These are phyloP conservation scores for Colletotrichum sp. DNA, from an alignment of 2,329 filamentous ascomycete genomes.

Conservation along the genomic window DNA sequence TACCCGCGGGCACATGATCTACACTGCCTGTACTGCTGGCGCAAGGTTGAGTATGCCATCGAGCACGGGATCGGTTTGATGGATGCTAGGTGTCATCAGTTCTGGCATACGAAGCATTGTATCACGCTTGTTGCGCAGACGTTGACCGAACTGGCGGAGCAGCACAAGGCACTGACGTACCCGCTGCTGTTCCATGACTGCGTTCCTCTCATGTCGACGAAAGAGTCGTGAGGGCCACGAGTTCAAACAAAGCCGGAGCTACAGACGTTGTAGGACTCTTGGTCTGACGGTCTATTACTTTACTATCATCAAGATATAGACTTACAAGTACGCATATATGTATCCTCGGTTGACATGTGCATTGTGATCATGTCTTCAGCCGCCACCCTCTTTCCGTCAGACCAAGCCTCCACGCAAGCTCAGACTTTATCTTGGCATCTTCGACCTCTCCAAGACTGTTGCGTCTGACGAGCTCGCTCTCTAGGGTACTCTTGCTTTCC, in stretches of 20 bases:
- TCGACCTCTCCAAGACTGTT: neutral
- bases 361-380: neutral
- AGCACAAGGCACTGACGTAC: neutral
- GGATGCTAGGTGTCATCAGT: neutral
- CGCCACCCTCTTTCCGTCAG: neutral
- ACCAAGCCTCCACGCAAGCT: neutral
- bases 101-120: slow-evolving; percentile 1
- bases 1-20: neutral
- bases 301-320: neutral
- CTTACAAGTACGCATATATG: neutral
- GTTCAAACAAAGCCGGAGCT: neutral
- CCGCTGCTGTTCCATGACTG: neutral
- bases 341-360: neutral
- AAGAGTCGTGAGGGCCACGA: neutral
- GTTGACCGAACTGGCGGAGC: neutral
- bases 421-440: neutral
- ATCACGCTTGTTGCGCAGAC: neutral
- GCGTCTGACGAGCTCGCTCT: neutral
- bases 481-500: neutral
- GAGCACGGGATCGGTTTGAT: neutral
- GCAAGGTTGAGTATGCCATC: neutral
- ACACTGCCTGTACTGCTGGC: neutral
- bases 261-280: neutral
- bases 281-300: neutral
- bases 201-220: neutral